Percentiles rank a stretch among this genome's conserved stretches.
Conservation (phyloP, 2,329 filamentous ascomycete species). For the Purpureocillium lavendulum region DNA sequence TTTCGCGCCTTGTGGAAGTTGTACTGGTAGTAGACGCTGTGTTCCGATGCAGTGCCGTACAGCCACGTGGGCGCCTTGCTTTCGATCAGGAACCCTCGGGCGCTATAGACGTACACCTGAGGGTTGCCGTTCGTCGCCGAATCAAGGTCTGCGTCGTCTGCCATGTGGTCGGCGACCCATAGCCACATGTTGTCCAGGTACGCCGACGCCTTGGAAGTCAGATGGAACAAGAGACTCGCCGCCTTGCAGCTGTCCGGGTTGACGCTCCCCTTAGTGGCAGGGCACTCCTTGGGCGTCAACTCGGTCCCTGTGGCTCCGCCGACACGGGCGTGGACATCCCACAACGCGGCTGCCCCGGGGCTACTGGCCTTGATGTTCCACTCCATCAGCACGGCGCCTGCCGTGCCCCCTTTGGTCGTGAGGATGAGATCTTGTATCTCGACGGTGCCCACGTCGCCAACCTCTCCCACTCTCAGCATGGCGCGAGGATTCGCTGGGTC, state of each 20-base stretch:
- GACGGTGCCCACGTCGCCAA: conserved; percentile 47
- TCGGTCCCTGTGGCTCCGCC: conserved; percentile 19
- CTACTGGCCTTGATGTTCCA: conserved; percentile 46
- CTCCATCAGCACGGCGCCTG: conserved; percentile 54
- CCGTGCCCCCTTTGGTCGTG: conserved; percentile 47
- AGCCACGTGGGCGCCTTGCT: conserved; percentile 24
- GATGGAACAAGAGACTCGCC: conserved; percentile 44
- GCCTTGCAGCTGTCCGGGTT: conserved; percentile 45
- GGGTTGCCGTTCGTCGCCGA: conserved; percentile 7
- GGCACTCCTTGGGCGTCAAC: conserved; percentile 13
- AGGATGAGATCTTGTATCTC: conserved; percentile 59
- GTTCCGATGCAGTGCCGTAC: conserved; percentile 40
- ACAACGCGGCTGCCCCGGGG: conserved; percentile 38
- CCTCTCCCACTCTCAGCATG: conserved; percentile 48
- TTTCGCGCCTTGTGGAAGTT: conserved; percentile 36
- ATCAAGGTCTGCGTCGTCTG: conserved; percentile 27
- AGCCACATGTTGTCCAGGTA: conserved; percentile 49
- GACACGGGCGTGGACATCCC: conserved; percentile 40
- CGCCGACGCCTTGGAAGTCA: conserved; percentile 36
- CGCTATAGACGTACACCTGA: conserved; percentile 24
- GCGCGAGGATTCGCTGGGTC: conserved; percentile 43
- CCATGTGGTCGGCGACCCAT: conserved; percentile 56
- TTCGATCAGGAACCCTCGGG: conserved; percentile 24
- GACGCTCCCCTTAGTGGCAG: conserved; percentile 6
- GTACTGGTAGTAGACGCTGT: conserved; percentile 43